phyloP scores from a whole-genome alignment of 176 grass and related monocot genomes.

The Pontederia paniculata region DNA sequence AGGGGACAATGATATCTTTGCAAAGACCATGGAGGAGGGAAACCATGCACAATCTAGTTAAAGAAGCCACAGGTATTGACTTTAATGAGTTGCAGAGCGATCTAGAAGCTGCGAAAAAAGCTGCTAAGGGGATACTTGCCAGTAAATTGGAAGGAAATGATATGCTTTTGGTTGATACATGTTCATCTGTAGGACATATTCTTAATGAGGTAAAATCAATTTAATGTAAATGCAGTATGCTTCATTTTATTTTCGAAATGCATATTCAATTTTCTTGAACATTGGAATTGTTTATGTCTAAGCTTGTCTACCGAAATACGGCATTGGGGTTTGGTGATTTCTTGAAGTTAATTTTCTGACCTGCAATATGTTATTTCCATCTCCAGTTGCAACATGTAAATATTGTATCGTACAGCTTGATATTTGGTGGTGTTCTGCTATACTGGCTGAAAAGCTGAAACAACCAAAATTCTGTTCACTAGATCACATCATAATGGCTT shows the following conservation, averaged over 20 bases:
- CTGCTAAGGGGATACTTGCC: constrained; percentile 33
- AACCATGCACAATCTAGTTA: constrained; percentile 96
- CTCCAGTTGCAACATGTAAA: neutral
- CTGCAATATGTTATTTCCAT: too few species aligned
- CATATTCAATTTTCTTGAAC: neutral
- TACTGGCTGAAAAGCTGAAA: too few species aligned
- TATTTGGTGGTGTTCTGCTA: too few species aligned
- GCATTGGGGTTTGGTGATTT: too few species aligned
- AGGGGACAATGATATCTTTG: constrained; percentile 91
- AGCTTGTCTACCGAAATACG: too few species aligned
- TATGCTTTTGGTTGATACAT: constrained; percentile 40
- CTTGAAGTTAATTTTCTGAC: too few species aligned
- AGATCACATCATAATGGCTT: too few species aligned
- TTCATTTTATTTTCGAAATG: neutral
- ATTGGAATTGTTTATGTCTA: constrained; percentile 2
- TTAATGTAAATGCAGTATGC: constrained; percentile 10
- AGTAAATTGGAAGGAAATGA: constrained; percentile 36
- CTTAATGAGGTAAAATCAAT: constrained; percentile 63
- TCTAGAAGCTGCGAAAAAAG: constrained; percentile 62
- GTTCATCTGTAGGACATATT: constrained; percentile 86
- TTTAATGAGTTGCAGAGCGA: constrained; percentile 51
- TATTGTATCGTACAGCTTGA: too few species aligned
- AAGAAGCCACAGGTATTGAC: constrained; percentile 78
- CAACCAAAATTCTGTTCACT: too few species aligned
- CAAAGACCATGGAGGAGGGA: constrained; percentile 87